Evolutionary conservation across 1,139 yeast genomes (phyloP).

Genomic region (Debaryomyces udenii): DNA sequence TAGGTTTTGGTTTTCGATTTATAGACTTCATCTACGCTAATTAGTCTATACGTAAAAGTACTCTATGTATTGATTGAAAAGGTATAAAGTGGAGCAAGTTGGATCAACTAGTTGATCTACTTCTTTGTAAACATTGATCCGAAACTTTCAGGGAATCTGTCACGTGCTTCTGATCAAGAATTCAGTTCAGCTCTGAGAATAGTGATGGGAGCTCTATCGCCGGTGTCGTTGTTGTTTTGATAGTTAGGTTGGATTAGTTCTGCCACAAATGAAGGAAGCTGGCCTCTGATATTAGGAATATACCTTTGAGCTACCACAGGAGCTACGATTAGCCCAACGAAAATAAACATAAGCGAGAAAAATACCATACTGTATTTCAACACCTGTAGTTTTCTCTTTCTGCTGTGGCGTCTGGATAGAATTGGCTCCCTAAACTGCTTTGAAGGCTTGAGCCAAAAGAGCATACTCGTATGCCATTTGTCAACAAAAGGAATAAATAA

Average conservation of each 20-base stretch:
- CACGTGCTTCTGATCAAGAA: slow-evolving; percentile 4
- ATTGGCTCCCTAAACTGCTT: slow-evolving; percentile 31
- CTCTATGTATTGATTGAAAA: slow-evolving; percentile 4
- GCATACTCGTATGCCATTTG: slow-evolving; percentile 36
- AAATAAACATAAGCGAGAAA: slow-evolving; percentile 19
- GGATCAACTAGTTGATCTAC: slow-evolving; percentile 1
- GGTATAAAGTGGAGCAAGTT: background rate
- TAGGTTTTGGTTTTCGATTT: slow-evolving; percentile 8
- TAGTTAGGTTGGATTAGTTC: slow-evolving; percentile 58
- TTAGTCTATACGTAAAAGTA: slow-evolving; percentile 4
- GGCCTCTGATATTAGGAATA: slow-evolving; percentile 20
- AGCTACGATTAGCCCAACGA: slow-evolving; percentile 23
- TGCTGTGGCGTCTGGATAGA: slow-evolving; percentile 23
- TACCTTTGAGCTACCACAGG: slow-evolving; percentile 34
- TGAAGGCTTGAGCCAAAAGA: slow-evolving; percentile 41
- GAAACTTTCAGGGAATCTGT: background rate
- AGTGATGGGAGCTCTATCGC: slow-evolving; percentile 35
- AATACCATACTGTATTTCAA: slow-evolving; percentile 26
- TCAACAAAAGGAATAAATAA: slow-evolving; percentile 66
- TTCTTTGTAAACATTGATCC: slow-evolving; percentile 12
- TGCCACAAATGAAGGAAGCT: slow-evolving; percentile 22
- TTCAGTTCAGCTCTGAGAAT: slow-evolving; percentile 24
- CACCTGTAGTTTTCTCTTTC: slow-evolving; percentile 21
- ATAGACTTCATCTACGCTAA: slow-evolving; percentile 12
- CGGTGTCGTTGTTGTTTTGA: slow-evolving; percentile 67